A percentile compares a stretch with the other conserved stretches of the same genome.
phyloP scores from a whole-genome alignment of 495 filamentous ascomycete genomes.

The Penicillium cosmopolitanum region DNA sequence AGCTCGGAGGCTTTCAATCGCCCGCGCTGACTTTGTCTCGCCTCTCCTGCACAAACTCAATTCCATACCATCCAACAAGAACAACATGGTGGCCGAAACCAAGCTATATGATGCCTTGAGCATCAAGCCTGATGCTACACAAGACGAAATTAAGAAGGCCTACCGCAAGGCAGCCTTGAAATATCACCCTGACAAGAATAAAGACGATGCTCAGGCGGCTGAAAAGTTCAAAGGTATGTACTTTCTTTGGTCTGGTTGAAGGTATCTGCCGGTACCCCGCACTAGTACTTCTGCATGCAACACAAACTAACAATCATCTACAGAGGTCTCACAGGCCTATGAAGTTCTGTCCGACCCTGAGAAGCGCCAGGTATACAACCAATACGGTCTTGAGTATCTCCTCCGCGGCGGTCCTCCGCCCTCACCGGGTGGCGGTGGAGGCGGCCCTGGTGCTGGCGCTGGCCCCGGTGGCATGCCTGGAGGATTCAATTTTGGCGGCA shows the following conservation, averaged over 20 bases:
- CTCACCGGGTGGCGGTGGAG: slow-evolving; percentile 46
- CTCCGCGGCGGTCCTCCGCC: slow-evolving; percentile 81
- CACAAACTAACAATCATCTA: slow-evolving; percentile 18
- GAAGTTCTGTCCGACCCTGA: slow-evolving; percentile 97
- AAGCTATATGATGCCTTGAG: slow-evolving; percentile 81
- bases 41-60: slow-evolving; percentile 18
- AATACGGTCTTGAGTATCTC: slow-evolving; percentile 91
- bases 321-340: slow-evolving; percentile 91
- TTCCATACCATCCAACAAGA: slow-evolving; percentile 27
- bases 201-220: slow-evolving; percentile 76
- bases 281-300: slow-evolving; percentile 1
- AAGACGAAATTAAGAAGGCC: slow-evolving; percentile 97
- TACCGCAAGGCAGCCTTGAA: slow-evolving; percentile 94
- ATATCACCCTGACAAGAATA: slow-evolving; percentile 97
- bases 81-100: slow-evolving; percentile 78
- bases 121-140: slow-evolving; percentile 75
- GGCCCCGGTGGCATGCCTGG: slow-evolving; percentile 62
- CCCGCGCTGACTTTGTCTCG: slow-evolving; percentile 13
- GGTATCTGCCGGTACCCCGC: slow-evolving; percentile 16
- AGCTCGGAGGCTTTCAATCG: slow-evolving; percentile 7
- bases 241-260: slow-evolving; percentile 3
- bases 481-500: slow-evolving; percentile 56
- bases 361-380: slow-evolving; percentile 94
- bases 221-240: slow-evolving; percentile 83
- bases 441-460: slow-evolving; percentile 50